Base-by-base conservation (phyloP, 2,329 filamentous ascomycete genomes). In the Colletotrichum orbiculare region DNA sequence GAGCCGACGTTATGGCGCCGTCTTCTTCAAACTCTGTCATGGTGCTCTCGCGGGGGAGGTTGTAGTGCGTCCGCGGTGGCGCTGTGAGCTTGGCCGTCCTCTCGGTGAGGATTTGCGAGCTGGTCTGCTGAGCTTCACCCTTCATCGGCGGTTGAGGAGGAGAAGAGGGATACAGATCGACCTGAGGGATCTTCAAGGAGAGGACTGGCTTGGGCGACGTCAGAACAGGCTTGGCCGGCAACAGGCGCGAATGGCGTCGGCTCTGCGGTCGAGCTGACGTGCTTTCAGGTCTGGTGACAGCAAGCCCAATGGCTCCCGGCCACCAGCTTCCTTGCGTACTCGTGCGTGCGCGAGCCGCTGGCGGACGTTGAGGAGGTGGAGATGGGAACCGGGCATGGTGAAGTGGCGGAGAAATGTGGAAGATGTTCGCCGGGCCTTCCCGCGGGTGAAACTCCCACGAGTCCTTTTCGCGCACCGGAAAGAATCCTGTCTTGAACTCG, bases 21-120 rank as follows among this genome's bases (percentile, higher is more conserved):
- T 85, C 81, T 73, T 87, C 81, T 66, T 86, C 83, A 63, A 86
- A 83, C 73, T 87, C 79, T 8, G 84, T 82, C 67, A 85, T 75
- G 61, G 81, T 76, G 73, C 84, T 82, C 60, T 82, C 79, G 25
- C 76, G 76, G 9, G 74, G 71, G 15, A 54, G 50, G 43, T 67
- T 63, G 43, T 52, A 45, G 37, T 67, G 64, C 17, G 54, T 67
- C 10, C 48, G 59, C 6, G 67, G 67, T 10, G 67, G 58, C 2
- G 66, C 66, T 7, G 67, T 68, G 9, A 68, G 57, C 54, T 62
- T 67, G 33, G 60, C 65, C 25, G 62, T 55, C 46, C 55, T 54
- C 37, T 54, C 59, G 4, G 56, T 63, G 13, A 55, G 48, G 2
- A 68, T 64, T 39, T 67, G 67, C 11, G 67, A 67, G 54, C 59